Evolutionary conservation across 148 eudicot species (phyloP).

Genomic region (Dianthus caryophyllus): DNA sequence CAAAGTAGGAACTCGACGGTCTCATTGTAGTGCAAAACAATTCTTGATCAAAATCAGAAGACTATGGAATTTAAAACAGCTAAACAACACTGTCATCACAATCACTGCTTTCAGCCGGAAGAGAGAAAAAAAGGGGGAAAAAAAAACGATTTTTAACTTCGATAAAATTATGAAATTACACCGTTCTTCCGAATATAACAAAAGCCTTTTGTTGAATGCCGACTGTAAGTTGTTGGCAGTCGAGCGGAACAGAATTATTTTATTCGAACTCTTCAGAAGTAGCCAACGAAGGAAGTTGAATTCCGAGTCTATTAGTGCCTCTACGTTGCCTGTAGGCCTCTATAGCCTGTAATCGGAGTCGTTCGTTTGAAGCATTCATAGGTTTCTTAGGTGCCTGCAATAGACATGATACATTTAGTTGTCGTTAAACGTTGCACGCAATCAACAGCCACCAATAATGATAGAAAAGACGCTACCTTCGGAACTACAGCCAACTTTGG

Average conservation of each 20-base stretch:
- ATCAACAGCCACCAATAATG: not conserved
- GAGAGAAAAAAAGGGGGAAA: not conserved
- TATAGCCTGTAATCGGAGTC: constrained; percentile 77
- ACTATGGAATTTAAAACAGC: too few relatives aligned
- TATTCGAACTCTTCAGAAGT: constrained; percentile 17
- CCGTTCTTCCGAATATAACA: not conserved
- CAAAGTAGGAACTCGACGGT: too few relatives aligned
- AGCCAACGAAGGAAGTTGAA: constrained; percentile 46
- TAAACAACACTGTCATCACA: too few relatives aligned
- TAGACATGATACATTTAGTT: not conserved
- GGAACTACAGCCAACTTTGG: constrained; percentile 70
- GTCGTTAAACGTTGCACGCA: not conserved
- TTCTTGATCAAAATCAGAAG: too few relatives aligned
- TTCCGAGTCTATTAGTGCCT: constrained; percentile 69
- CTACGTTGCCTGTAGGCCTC: constrained; percentile 69
- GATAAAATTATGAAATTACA: not conserved
- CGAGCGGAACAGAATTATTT: not conserved
- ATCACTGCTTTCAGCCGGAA: too few relatives aligned
- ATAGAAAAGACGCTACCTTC: constrained; percentile 16
- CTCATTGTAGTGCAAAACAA: too few relatives aligned
- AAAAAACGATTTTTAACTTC: not conserved
- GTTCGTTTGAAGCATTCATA: constrained; percentile 60
- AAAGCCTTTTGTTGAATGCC: not conserved
- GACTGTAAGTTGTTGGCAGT: not conserved
- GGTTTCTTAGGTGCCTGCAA: constrained; percentile 49